phyloP scores from a whole-genome alignment of 2,329 filamentous ascomycete genomes.

The Paecilomyces sp. region DNA sequence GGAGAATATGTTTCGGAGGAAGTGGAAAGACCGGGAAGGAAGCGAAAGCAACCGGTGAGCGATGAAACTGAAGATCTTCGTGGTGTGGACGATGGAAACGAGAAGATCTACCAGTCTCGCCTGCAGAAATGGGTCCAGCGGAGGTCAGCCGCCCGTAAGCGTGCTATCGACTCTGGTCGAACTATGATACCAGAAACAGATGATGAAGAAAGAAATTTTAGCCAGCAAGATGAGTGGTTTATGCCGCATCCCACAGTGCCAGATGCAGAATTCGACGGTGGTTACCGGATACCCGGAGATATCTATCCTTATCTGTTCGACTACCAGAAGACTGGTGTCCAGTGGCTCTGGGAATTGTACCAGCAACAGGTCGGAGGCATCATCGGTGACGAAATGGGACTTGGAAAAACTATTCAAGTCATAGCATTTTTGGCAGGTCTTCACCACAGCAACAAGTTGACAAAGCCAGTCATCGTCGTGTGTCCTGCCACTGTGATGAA shows the following conservation, averaged over 20 bases:
- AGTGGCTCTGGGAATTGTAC: slow-evolving; percentile 92
- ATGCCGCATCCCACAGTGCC: slow-evolving; percentile 76
- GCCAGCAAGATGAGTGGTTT: slow-evolving; percentile 60
- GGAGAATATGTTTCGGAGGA: slow-evolving; percentile 22
- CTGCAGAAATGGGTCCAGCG: slow-evolving; percentile 67
- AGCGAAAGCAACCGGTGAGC: slow-evolving; percentile 23
- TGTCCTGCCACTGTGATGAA: slow-evolving; percentile 91
- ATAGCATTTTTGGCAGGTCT: slow-evolving; percentile 82
- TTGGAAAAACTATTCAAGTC: slow-evolving; percentile 86
- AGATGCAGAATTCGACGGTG: slow-evolving; percentile 68
- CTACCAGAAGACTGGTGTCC: slow-evolving; percentile 94
- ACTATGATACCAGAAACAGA: slow-evolving; percentile 20
- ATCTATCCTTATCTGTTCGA: slow-evolving; percentile 89
- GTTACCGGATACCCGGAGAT: slow-evolving; percentile 78
- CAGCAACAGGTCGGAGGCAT: slow-evolving; percentile 88
- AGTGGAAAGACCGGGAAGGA: slow-evolving; percentile 22
- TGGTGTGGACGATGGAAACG: slow-evolving; percentile 81
- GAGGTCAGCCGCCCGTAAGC: slow-evolving; percentile 53
- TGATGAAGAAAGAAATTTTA: slow-evolving; percentile 21
- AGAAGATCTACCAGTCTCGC: slow-evolving; percentile 68
- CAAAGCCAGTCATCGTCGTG: slow-evolving; percentile 81
- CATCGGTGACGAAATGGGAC: slow-evolving; percentile 94
- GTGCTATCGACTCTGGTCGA: slow-evolving; percentile 27
- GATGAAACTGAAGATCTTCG: slow-evolving; percentile 49
- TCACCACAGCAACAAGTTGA: slow-evolving; percentile 82